Base-by-base conservation (phyloP, 176 grass and related monocot genomes). In the Pontederia paniculata region DNA sequence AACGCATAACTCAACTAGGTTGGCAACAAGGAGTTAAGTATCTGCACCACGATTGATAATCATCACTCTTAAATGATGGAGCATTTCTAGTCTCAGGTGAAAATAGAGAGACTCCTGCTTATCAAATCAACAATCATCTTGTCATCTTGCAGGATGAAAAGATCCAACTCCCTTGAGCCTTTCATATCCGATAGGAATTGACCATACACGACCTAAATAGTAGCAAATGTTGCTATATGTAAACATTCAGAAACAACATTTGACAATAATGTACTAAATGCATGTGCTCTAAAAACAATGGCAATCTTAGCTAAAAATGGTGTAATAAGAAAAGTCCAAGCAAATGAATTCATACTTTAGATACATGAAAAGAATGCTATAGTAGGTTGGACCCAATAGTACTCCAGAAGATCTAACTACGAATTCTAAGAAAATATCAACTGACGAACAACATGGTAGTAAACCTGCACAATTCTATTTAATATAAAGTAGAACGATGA, bases 41-140 rank as follows among this genome's bases (percentile, higher is more conserved):
- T 97, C 93, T 4, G 93, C 86, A 21, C 93, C 93, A 71, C 93
- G 93, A 52, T 59, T 79, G 55, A 88, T 77, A 0, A 97, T 84
- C 93, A 91, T 88, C 48, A 97, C 80, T 63, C 93, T 74, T 14
- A 90, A 73, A 28, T 83, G 93, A 77, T 97, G 86, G 16, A 90
- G 79, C 77, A 97, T 97, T 53, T 97, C 93, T 6, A 74, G 81
- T 50, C 60, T 91, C 41, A 97, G 55, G 41, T 72, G 80, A 4
- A 77, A 84, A 56, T 45, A 20, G 50, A 97, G 45, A 45, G 17
- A 73, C 22, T 81, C 80, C 76, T 97, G 93, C 59, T 88, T 90
- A 60, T 81, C 77, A 67, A 22, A 81, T 88, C 86, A 15, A 69
- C 45, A 62, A 97, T 49, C 72, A 90, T 97, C 21, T 90, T 97